Conservation (phyloP, 495 filamentous ascomycete species). For the Tuber borchii region DNA sequence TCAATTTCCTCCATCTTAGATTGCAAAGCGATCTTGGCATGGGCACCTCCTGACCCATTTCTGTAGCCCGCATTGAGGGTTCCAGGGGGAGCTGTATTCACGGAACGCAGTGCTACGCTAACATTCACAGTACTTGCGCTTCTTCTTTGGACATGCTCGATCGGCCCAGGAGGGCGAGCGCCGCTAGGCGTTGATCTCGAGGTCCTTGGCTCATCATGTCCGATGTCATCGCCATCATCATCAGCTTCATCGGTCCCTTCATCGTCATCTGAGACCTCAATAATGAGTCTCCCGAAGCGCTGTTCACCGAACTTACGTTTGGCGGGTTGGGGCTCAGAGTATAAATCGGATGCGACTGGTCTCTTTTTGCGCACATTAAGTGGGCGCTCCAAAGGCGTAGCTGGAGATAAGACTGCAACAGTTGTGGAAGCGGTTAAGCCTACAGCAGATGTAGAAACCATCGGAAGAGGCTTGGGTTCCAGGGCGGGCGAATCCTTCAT, state of each 20-base stretch:
- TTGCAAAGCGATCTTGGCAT: constrained; percentile 53
- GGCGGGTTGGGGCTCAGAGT: constrained; percentile 46
- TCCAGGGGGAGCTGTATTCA: constrained; percentile 22
- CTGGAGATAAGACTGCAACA: constrained; percentile 21
- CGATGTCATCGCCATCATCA: constrained; percentile 43
- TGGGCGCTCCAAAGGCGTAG: constrained; percentile 13
- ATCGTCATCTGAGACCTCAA: constrained; percentile 65
- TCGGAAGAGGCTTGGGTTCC: background rate
- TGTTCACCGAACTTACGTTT: constrained; percentile 58
- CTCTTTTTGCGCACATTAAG: constrained; percentile 50
- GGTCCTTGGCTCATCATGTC: constrained; percentile 36
- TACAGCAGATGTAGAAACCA: background rate
- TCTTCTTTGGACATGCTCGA: constrained; percentile 20
- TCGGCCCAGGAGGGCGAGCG: constrained; percentile 1
- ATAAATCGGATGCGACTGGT: constrained; percentile 79
- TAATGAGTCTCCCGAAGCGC: constrained; percentile 50
- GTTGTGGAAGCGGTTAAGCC: background rate
- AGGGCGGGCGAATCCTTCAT: constrained; percentile 38
- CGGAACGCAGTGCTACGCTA: constrained; percentile 25
- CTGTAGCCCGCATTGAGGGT: constrained; percentile 17
- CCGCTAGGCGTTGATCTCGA: constrained; percentile 49
- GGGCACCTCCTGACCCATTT: constrained; percentile 27
- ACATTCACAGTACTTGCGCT: constrained; percentile 30
- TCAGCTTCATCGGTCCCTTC: constrained; percentile 42
- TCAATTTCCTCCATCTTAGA: constrained; percentile 64